phyloP scores from a whole-genome alignment of 805 yeast genomes.

The Metschnikowia bowlesiae region DNA sequence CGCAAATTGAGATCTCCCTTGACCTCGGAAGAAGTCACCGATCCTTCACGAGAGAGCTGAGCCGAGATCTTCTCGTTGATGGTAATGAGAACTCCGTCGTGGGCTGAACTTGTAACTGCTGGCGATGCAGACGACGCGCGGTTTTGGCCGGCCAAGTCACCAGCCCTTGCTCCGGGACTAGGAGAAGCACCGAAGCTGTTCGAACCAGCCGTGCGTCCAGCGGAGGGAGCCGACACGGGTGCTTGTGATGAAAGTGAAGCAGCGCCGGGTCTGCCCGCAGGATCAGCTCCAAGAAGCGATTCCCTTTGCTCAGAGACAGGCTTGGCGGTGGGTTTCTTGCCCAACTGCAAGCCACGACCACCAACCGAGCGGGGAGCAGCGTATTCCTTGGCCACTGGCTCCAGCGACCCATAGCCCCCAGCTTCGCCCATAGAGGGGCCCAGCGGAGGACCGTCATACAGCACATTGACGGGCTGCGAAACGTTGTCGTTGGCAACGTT shows the following conservation, averaged over 20 bases:
- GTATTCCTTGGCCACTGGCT: constrained; percentile 28
- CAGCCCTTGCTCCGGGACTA: not conserved
- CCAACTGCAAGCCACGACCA: constrained; percentile 77
- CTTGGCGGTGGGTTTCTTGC: constrained; percentile 44
- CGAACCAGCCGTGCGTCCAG: not conserved
- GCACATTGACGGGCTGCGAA: constrained; percentile 8
- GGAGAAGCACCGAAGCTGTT: not conserved
- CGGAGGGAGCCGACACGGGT: not conserved
- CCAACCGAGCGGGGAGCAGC: constrained; percentile 18
- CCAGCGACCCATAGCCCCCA: constrained; percentile 4
- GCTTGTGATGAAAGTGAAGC: not conserved
- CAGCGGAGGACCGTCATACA: constrained; percentile 15
- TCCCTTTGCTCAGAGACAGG: constrained; percentile 22
- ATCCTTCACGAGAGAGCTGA: constrained; percentile 80
- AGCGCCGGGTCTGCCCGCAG: not conserved
- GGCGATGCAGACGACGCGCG: constrained; percentile 2
- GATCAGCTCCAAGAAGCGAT: constrained; percentile 21
- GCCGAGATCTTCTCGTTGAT: constrained; percentile 76
- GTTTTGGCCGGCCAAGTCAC: not conserved
- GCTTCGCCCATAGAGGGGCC: constrained; percentile 9
- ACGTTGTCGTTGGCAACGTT: not conserved
- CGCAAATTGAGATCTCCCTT: constrained; percentile 90
- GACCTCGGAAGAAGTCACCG: constrained; percentile 61
- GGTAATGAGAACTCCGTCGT: constrained; percentile 76
- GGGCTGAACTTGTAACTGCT: constrained; percentile 26